Evolutionary conservation across 2,329 filamentous ascomycete genomes (phyloP).

Genomic region (Pseudogymnoascus sp.): DNA sequence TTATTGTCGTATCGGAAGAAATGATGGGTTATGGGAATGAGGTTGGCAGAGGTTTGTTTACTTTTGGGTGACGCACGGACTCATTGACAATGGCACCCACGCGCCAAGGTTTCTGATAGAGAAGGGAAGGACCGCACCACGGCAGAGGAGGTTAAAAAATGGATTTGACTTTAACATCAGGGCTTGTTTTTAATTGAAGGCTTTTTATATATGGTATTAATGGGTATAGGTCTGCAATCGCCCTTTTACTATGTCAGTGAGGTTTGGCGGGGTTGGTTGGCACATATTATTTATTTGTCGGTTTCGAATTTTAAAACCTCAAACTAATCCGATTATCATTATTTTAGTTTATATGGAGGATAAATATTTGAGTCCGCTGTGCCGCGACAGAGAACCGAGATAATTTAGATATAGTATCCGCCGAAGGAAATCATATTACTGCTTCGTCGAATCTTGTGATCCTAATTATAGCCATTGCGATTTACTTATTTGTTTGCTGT

Average conservation of each 20-base stretch:
- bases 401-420: too few species aligned
- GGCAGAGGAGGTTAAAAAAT: not conserved
- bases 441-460: not conserved
- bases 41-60: conserved; percentile 9
- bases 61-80: conserved; percentile 6
- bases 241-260: not conserved
- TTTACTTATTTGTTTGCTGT: not conserved
- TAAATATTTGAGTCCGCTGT: not conserved
- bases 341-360: not conserved
- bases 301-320: not conserved
- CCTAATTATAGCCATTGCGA: not conserved
- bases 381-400: not conserved
- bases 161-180: not conserved
- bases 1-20: not conserved
- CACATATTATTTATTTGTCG: not conserved
- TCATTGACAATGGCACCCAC: conserved; percentile 1
- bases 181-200: not conserved
- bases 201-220: not conserved
- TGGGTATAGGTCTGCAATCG: not conserved
- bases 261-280: not conserved
- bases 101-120: not conserved
- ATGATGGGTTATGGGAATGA: not conserved
- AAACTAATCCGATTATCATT: not conserved
- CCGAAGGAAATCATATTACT: not conserved
- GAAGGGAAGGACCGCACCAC: not conserved